Evolutionary conservation across 192 early-diverging fungal genomes (phyloP), one percentile per base, ranked within the genome.

Genomic region (Gaertneriomyces semiglobifer): DNA sequence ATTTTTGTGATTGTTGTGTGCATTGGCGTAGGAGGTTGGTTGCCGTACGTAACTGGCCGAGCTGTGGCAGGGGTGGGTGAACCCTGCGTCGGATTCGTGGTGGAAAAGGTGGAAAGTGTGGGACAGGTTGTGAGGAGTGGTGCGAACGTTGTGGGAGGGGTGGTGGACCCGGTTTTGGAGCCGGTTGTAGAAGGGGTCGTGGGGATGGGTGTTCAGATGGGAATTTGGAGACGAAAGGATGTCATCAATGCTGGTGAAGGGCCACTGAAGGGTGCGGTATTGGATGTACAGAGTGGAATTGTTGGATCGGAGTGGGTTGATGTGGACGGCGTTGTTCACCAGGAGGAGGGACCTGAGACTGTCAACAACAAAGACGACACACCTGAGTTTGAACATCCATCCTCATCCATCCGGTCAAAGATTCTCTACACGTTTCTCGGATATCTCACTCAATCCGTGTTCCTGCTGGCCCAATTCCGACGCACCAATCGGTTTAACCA

Each of bases 121-220:
- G 16, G 16, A 60, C 16, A 2, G 2, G 48, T 50, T 50, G 48
- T 50, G 12, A 18, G 48, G 48, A 18, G 48, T 50, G 48, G 14
- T 0, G 56, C 3, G 16, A 39, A 50, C 25, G 25, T 33, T 2
- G 2, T 33, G 1, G 25, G 25, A 33, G 73, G 66, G n/a, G n/a
- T 88, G 14, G 87, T 88, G 4, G 92, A 98, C 65, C 84, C 90
- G 0, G 58, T 92, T 5, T 76, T 90, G 16, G 86, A 93, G 58
- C 79, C 88, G 33, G 59, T 86, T 2, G 66, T 88, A 0, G 89
- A 92, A 71, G 69, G 70, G 39, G 38, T 75, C 11, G 41, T 64
- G 20, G 56, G 48, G 46, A 45, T 62, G 14, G 58, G 74, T 10
- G 45, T 65, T 33, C 25, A 33, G 25, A 33, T 33, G 25, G 25